A percentile compares a stretch with the other conserved stretches of the same genome.
Conservation (phyloP, 306 rosid species). For the Luffa acutangula region DNA sequence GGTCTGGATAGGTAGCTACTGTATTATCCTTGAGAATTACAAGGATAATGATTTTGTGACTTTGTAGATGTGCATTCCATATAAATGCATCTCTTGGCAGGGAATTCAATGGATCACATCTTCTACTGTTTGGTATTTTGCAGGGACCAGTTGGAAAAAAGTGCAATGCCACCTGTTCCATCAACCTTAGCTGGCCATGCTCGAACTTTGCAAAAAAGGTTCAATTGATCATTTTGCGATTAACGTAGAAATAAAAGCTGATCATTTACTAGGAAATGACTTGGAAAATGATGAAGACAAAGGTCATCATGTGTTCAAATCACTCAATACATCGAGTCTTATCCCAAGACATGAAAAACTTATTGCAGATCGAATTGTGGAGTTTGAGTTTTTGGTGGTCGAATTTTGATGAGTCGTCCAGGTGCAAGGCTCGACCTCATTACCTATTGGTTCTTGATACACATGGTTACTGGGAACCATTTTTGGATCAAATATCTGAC, state of each 20-base stretch:
- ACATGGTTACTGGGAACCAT: constrained; percentile 78
- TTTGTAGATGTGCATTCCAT: not conserved
- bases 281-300: constrained; percentile 66
- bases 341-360: constrained; percentile 82
- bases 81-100: not conserved
- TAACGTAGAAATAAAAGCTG: constrained; percentile 54
- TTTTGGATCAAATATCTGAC: constrained; percentile 31
- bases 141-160: constrained; percentile 73
- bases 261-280: constrained; percentile 33
- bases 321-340: constrained; percentile 82
- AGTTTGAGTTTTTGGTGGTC: constrained; percentile 86
- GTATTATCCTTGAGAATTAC: not conserved
- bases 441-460: constrained; percentile 65
- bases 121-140: constrained; percentile 11
- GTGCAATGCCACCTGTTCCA: constrained; percentile 42
- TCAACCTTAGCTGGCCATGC: constrained; percentile 42
- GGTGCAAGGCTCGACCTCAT: constrained; percentile 78
- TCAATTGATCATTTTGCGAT: constrained; percentile 81
- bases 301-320: constrained; percentile 87
- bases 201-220: constrained; percentile 73
- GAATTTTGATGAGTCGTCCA: constrained; percentile 84
- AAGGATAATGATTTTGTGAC: not conserved
- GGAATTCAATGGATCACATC: constrained; percentile 10
- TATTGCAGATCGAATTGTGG: constrained; percentile 91
- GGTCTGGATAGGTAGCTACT: not conserved